Conservation (phyloP, 495 filamentous ascomycete genomes). For the Barbatosphaeria neglecta region DNA sequence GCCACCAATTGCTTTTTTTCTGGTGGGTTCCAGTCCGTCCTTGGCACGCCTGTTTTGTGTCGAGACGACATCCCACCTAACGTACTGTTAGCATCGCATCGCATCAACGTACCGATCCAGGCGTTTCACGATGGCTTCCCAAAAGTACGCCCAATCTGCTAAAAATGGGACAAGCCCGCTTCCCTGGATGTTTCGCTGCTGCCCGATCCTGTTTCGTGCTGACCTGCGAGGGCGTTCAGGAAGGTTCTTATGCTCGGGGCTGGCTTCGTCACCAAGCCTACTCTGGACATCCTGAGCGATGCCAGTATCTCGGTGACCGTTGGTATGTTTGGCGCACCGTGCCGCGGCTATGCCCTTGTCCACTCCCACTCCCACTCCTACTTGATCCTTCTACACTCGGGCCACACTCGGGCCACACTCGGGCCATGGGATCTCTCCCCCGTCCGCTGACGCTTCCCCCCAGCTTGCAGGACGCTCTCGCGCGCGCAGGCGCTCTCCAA, state of each 20-base stretch:
- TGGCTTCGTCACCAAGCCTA: constrained; percentile 74
- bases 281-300: constrained; percentile 64
- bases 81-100: too few relatives aligned
- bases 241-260: constrained; percentile 62
- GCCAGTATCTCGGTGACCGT: constrained; percentile 71
- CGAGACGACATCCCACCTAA: too few relatives aligned
- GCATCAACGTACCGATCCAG: background rate
- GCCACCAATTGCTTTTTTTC: too few relatives aligned
- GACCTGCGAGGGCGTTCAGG: constrained; percentile 4
- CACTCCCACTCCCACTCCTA: too few relatives aligned
- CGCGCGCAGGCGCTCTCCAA: constrained; percentile 60
- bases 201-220: background rate
- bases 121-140: constrained; percentile 15
- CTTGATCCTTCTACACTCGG: too few relatives aligned
- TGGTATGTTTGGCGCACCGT: constrained; percentile 39
- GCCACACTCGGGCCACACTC: too few relatives aligned
- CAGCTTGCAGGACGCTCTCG: constrained; percentile 78
- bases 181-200: too few relatives aligned
- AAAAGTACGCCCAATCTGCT: constrained; percentile 15
- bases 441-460: constrained; percentile 1
- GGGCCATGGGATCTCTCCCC: too few relatives aligned
- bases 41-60: too few relatives aligned
- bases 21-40: too few relatives aligned
- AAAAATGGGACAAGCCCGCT: too few relatives aligned
- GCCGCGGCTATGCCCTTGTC: background rate